Evolutionary conservation across 1,139 yeast species (phyloP).

Genomic region (Kazachstania sp.): DNA sequence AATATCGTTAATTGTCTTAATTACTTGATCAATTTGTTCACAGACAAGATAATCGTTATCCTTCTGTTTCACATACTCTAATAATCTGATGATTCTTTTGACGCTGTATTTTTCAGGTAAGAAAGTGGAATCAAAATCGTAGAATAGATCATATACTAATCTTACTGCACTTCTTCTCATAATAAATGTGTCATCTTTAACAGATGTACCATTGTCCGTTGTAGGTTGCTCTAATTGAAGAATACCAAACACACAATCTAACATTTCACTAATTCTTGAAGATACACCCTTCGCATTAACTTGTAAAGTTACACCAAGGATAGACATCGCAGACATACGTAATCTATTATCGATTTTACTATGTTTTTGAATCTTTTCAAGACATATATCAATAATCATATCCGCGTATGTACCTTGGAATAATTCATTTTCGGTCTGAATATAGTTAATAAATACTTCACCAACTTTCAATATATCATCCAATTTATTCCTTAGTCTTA

Average conservation of each 20-base stretch:
- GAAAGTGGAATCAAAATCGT: slow-evolving; percentile 35
- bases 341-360: slow-evolving; percentile 45
- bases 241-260: slow-evolving; percentile 73
- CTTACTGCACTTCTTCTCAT: slow-evolving; percentile 73
- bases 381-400: slow-evolving; percentile 30
- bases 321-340: slow-evolving; percentile 80
- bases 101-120: slow-evolving; percentile 42
- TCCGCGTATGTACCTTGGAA: slow-evolving; percentile 38
- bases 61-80: slow-evolving; percentile 40
- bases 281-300: slow-evolving; percentile 49
- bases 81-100: slow-evolving; percentile 34
- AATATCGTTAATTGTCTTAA: neutral
- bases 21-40: slow-evolving; percentile 40
- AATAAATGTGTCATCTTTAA: slow-evolving; percentile 37
- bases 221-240: slow-evolving; percentile 46
- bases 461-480: slow-evolving; percentile 72
- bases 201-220: neutral
- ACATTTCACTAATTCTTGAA: slow-evolving; percentile 42
- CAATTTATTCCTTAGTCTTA: slow-evolving; percentile 29
- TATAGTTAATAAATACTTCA: slow-evolving; percentile 61
- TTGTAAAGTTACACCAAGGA: slow-evolving; percentile 61
- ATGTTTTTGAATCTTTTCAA: slow-evolving; percentile 24
- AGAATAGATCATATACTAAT: slow-evolving; percentile 54
- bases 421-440: slow-evolving; percentile 43
- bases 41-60: slow-evolving; percentile 52